These are phyloP conservation scores for Blastomyces parvus DNA, from an alignment of 2,329 filamentous ascomycete genomes.

Conservation along the genomic window DNA sequence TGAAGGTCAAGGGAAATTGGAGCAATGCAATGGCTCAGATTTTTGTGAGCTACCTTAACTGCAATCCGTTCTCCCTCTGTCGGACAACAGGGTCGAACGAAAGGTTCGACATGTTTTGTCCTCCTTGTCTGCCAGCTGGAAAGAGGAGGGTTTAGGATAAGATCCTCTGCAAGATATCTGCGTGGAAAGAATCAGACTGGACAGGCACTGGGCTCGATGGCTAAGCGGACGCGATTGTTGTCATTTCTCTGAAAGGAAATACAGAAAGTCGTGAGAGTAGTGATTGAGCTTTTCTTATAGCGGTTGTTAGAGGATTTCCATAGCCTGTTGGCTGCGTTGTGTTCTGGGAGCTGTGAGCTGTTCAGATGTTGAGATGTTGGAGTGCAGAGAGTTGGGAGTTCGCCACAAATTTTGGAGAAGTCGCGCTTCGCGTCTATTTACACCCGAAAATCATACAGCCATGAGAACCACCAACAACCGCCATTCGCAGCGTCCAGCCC, in stretches of 20 bases:
- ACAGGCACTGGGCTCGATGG: neutral
- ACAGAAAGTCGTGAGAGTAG: neutral
- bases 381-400: neutral
- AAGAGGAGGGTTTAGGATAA: neutral
- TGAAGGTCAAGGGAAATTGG: neutral
- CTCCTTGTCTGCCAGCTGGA: constrained; percentile 5
- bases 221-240: neutral
- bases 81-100: constrained; percentile 31
- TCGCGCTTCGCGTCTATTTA: constrained; percentile 9
- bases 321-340: neutral
- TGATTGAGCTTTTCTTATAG: neutral
- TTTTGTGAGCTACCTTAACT: constrained; percentile 30
- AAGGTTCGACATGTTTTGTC: constrained; percentile 26
- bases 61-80: constrained; percentile 32
- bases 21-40: neutral
- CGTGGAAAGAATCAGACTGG: neutral
- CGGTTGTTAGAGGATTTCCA: neutral
- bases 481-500: constrained; percentile 14
- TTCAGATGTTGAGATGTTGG: neutral
- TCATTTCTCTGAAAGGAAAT: neutral
- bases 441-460: neutral
- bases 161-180: neutral
- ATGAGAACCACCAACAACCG: neutral
- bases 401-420: constrained; percentile 3
- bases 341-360: neutral